Conservation (phyloP, 1,139 yeast genomes). For the Pichia sp. region DNA sequence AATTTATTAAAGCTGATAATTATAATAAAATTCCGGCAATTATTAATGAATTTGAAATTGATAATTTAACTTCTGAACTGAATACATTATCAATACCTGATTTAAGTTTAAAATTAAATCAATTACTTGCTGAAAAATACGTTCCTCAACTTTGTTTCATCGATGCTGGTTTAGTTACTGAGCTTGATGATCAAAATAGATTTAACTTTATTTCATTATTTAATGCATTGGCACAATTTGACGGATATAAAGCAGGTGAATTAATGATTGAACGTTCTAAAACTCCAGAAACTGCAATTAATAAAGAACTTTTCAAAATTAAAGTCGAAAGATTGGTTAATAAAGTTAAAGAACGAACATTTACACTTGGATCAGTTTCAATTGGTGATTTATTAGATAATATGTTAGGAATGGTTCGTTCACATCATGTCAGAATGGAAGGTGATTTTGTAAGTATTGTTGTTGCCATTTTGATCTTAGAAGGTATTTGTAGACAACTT, state of each 20-base stretch:
- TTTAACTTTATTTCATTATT: conserved; percentile 84
- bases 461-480: conserved; percentile 80
- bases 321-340: conserved; percentile 81
- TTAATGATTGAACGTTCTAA: conserved; percentile 90
- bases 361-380: conserved; percentile 85
- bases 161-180: conserved; percentile 92
- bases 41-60: conserved; percentile 30
- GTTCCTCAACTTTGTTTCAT: conserved; percentile 85
- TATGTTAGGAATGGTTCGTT: conserved; percentile 83
- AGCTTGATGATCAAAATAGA: conserved; percentile 69
- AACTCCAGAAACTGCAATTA: conserved; percentile 87
- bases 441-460: conserved; percentile 93
- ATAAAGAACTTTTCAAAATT: conserved; percentile 77
- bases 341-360: conserved; percentile 78
- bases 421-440: conserved; percentile 95
- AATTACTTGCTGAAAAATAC: conserved; percentile 55
- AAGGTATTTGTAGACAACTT: conserved; percentile 91
- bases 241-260: conserved; percentile 92
- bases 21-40: background rate
- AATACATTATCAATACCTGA: conserved; percentile 36
- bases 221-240: conserved; percentile 83
- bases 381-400: conserved; percentile 87
- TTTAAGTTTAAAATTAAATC: conserved; percentile 45
- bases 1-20: conserved; percentile 37
- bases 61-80: conserved; percentile 43